These are phyloP conservation scores for sorghum (Sorghum bicolor) DNA, from an alignment of 176 grass and related monocot species.

Conservation along the genomic window Sorghum_bicolor_NCBIv3 NC_012870.2:67992001-67992500, in stretches of 20 bases:
- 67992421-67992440: neutral
- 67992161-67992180: slow-evolving; percentile 34
- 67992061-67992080: neutral
- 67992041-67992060: neutral
- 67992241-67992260: slow-evolving; percentile 51
- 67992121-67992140: neutral
- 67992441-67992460: slow-evolving; percentile 39
- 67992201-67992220: slow-evolving; percentile 25
- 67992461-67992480: slow-evolving; percentile 34
- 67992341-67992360: slow-evolving; percentile 43
- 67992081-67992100: neutral
- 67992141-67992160: slow-evolving; percentile 16
- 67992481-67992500: slow-evolving; percentile 39
- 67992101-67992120: neutral
- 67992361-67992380: slow-evolving; percentile 51
- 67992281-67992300: slow-evolving; percentile 49
- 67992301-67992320: slow-evolving; percentile 43
- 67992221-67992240: slow-evolving; percentile 37
- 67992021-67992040: neutral
- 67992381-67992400: slow-evolving; percentile 19
- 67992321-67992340: slow-evolving; percentile 39
- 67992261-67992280: slow-evolving; percentile 51
- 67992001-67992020: neutral
- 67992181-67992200: slow-evolving; percentile 53
- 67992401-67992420: neutral